These are phyloP conservation scores for Vanrija sp. DNA, from an alignment of 1,284 basidiomycete species.

Conservation along the genomic window DNA sequence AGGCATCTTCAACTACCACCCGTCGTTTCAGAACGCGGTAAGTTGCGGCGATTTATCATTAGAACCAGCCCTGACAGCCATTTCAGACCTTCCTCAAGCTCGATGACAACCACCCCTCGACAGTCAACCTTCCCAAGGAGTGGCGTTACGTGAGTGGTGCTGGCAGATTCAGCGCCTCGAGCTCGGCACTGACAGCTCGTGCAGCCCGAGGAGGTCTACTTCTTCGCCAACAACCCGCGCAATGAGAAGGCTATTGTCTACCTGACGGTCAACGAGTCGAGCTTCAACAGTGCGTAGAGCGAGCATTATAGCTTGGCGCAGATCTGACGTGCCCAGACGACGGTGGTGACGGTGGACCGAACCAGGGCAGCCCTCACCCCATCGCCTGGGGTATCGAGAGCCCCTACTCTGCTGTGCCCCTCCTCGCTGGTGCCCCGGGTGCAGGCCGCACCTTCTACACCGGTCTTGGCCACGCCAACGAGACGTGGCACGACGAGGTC, in stretches of 20 bases:
- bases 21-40: constrained; percentile 56
- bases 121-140: constrained; percentile 58
- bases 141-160: constrained; percentile 54
- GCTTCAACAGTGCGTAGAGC: constrained; percentile 56
- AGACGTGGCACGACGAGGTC: constrained; percentile 58
- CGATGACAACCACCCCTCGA: constrained; percentile 62
- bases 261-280: constrained; percentile 64
- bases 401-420: constrained; percentile 56
- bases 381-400: constrained; percentile 67
- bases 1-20: constrained; percentile 72
- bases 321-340: constrained; percentile 22
- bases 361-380: constrained; percentile 42
- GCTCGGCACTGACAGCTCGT: not conserved
- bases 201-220: constrained; percentile 56
- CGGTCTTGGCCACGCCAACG: constrained; percentile 67
- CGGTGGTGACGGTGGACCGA: constrained; percentile 30
- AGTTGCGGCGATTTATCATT: constrained; percentile 7
- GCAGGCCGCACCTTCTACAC: constrained; percentile 78
- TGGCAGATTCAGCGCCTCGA: not conserved
- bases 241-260: constrained; percentile 61
- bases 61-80: not conserved
- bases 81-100: constrained; percentile 61
- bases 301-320: not conserved
- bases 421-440: constrained; percentile 39
- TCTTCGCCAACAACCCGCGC: constrained; percentile 72